These are phyloP conservation scores for Ophioceras dolichostomum DNA, from an alignment of 2,329 filamentous ascomycete genomes.

Conservation along the genomic window DNA sequence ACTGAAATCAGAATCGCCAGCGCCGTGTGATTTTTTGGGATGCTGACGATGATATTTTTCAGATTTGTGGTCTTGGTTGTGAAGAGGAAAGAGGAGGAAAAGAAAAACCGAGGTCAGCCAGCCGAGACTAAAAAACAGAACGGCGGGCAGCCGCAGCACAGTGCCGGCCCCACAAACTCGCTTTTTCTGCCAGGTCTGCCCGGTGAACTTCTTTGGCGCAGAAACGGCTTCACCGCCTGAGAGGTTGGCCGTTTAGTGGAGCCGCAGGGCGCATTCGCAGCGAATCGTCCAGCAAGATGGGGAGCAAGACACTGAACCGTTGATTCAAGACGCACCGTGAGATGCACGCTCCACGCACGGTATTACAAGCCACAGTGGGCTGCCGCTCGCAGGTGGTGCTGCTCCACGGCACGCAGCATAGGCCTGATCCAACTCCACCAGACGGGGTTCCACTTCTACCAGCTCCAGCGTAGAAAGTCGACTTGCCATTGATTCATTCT, in stretches of 20 bases:
- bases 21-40: slow-evolving; percentile 21
- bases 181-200: background rate
- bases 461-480: too few species aligned
- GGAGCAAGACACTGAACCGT: too few species aligned
- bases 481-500: too few species aligned
- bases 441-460: too few species aligned
- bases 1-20: slow-evolving; percentile 40
- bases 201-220: background rate
- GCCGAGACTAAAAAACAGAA: background rate
- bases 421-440: too few species aligned
- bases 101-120: slow-evolving; percentile 5
- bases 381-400: too few species aligned
- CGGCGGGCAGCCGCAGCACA: background rate
- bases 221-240: slow-evolving; percentile 2
- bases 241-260: slow-evolving; percentile 1
- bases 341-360: too few species aligned
- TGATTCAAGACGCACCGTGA: too few species aligned
- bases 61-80: slow-evolving; percentile 18
- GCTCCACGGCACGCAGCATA: too few species aligned
- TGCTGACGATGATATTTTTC: slow-evolving; percentile 23
- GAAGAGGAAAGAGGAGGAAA: slow-evolving; percentile 9
- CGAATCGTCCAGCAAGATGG: too few species aligned
- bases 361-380: too few species aligned
- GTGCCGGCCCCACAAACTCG: background rate
- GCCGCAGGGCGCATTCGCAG: too few species aligned